A percentile compares a stretch with the other conserved stretches of the same genome.
phyloP scores from a whole-genome alignment of 306 rosid genomes.

The Bauhinia variegata region DNA sequence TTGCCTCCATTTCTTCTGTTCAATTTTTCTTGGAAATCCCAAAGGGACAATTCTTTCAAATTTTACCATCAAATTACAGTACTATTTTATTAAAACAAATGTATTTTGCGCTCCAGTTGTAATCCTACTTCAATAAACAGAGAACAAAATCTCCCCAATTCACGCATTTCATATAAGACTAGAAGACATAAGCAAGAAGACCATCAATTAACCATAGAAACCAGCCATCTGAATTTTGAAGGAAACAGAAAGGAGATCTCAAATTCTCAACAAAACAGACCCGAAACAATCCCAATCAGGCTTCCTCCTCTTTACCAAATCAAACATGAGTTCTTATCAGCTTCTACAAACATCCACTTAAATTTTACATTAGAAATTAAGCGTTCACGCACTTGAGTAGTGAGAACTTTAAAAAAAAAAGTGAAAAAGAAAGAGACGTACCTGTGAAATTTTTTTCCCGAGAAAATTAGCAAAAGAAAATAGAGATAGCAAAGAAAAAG shows the following conservation, averaged over 20 bases:
- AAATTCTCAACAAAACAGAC: slow-evolving; percentile 8
- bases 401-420: neutral
- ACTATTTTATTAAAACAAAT: slow-evolving; percentile 8
- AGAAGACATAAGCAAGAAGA: neutral
- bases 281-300: neutral
- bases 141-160: no score
- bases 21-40: slow-evolving; percentile 18
- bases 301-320: slow-evolving; percentile 18
- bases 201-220: slow-evolving; percentile 2
- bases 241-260: neutral
- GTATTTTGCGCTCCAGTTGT: neutral
- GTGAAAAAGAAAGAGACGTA: neutral
- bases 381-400: slow-evolving; percentile 4
- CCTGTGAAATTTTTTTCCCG: slow-evolving; percentile 28
- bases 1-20: neutral
- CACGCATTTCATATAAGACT: no score
- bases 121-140: neutral
- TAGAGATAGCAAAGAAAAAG: slow-evolving; percentile 36
- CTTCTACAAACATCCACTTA: slow-evolving; percentile 10
- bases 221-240: neutral
- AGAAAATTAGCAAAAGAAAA: neutral
- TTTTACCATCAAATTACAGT: neutral
- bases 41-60: neutral
- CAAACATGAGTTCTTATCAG: slow-evolving; percentile 27
- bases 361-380: neutral